These are phyloP conservation scores for Eudorina sp. DNA, from an alignment of 139 green algal species.

Conservation along the genomic window DNA sequence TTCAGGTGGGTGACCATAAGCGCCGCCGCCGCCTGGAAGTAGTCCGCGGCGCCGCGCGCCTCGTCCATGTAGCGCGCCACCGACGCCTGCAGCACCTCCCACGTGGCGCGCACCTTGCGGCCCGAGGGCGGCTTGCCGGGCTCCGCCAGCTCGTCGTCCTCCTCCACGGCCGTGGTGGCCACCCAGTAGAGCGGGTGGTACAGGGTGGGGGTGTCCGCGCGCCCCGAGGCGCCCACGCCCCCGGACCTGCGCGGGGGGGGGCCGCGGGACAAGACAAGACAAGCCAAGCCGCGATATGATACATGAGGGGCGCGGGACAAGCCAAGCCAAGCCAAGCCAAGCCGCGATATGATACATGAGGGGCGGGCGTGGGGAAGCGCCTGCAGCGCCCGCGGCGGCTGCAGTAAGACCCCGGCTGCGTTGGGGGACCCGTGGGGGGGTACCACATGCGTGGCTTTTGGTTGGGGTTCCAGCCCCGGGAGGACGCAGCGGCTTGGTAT, in stretches of 20 bases:
- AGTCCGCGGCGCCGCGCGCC: conserved; percentile 45
- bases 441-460: no score
- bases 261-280: no score
- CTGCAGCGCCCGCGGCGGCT: no score
- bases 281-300: no score
- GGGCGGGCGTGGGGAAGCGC: no score
- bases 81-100: conserved; percentile 30
- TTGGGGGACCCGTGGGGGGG: no score
- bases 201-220: conserved; percentile 37
- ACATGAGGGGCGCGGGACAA: no score
- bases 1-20: conserved; percentile 63
- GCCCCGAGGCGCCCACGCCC: neutral
- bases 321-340: no score
- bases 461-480: no score
- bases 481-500: no score
- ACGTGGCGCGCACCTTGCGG: neutral
- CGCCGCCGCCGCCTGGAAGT: conserved; percentile 47
- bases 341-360: no score
- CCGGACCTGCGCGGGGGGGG: neutral
- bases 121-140: neutral
- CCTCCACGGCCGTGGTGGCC: neutral
- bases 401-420: no score
- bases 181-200: conserved; percentile 6
- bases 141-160: neutral
- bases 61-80: conserved; percentile 53